Evolutionary conservation across 73 alveolate species (phyloP), one percentile per base, ranked within the genome.

Genomic region (Paramecium tetraurelia): DNA sequence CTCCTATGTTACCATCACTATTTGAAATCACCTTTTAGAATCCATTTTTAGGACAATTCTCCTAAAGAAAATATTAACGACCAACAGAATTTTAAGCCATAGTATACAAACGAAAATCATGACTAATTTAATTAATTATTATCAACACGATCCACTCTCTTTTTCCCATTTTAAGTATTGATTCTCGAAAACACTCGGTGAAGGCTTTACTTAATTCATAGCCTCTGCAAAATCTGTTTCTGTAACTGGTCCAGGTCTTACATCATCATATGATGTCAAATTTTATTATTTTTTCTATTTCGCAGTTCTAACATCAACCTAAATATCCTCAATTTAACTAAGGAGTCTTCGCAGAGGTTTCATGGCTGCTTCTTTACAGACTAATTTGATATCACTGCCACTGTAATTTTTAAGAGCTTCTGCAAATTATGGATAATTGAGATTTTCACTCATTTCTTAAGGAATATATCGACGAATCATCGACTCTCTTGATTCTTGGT

Each of bases 281-380:
- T 31, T 40, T 16, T 24, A 36, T 33, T 58, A 53, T 53, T 80
- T 43, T 59, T 85, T 63, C 48, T 83, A 29, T 59, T 92, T 59
- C 2, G 2, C 71, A 7, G 43, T 69, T 76, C 70, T 85, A 40
- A 43, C 58, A 58, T 58, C 89, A 40, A 76, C 53, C 27, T 94
- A 89, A 18, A 75, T 43, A 10, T 41, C 92, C 58, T 92, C 97
- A 0, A 96, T 95, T 33, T 92, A 86, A 85, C 35, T 27, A 95
- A 96, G 86, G n/a, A 97, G 92, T 35, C 98, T 92, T 58, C 99
- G 85, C 22, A 97, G 38, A 3, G 99, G 99, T 72, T 95, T 97
- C 99, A 98, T 98, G 7, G 99, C 97, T 38, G 99, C 99, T 92
- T 98, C 99, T 94, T 98, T 98, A 88, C 99, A 98, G 38, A 98